These are phyloP conservation scores for Pluteus cervinus DNA, from an alignment of 768 basidiomycete genomes.

Conservation along the genomic window DNA sequence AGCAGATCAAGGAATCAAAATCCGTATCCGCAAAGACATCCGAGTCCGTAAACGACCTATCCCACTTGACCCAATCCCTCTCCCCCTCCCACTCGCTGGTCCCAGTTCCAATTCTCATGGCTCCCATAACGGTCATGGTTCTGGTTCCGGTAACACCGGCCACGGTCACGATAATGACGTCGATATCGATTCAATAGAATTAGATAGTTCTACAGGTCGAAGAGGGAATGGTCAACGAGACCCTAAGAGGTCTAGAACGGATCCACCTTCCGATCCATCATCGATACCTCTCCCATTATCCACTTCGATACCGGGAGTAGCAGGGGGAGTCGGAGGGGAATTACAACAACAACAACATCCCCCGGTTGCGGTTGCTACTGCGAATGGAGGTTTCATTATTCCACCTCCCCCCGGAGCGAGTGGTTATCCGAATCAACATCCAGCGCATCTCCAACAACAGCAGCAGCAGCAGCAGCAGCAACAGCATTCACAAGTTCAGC, in stretches of 20 bases:
- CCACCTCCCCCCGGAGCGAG: slow-evolving; percentile 6
- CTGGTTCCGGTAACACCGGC: no score
- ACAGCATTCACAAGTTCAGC: no score
- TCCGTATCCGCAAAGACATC: slow-evolving; percentile 89
- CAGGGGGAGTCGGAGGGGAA: no score
- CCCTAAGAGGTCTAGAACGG: no score
- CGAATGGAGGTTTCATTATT: slow-evolving; percentile 3
- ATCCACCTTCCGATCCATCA: no score
- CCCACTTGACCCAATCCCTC: slow-evolving; percentile 30
- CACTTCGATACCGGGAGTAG: no score
- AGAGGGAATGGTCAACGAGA: no score
- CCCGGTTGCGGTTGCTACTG: neutral
- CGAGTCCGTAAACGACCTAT: slow-evolving; percentile 71
- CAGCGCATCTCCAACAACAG: slow-evolving; percentile 5
- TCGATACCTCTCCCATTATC: no score
- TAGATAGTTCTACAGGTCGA: no score
- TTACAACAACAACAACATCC: slow-evolving; percentile 15
- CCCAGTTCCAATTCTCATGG: slow-evolving; percentile 5
- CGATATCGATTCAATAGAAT: no score
- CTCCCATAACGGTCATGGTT: slow-evolving; percentile 1
- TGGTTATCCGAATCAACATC: slow-evolving; percentile 5
- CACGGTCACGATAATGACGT: no score
- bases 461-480: slow-evolving; percentile 9
- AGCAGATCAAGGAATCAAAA: slow-evolving; percentile 95
- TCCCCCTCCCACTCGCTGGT: slow-evolving; percentile 18